phyloP scores from a whole-genome alignment of 768 basidiomycete genomes.

The Boletus eberwhitei region DNA sequence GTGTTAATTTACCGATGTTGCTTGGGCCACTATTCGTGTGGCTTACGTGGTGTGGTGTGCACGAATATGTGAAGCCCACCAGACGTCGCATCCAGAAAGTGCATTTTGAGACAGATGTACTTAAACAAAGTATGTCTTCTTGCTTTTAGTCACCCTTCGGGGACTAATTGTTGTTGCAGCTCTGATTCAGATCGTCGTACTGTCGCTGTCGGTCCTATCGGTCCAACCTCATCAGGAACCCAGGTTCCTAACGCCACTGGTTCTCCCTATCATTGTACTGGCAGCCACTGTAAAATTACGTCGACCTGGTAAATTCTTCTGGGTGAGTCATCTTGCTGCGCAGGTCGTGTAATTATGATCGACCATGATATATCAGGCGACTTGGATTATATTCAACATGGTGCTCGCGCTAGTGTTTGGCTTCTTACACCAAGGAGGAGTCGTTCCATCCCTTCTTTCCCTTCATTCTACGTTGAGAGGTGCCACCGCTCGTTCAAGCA shows the following conservation, averaged over 20 bases:
- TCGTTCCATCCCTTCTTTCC: constrained; percentile 37
- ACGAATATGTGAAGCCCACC: constrained; percentile 1
- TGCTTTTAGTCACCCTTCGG: neutral
- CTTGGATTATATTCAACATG: constrained; percentile 30
- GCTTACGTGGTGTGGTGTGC: constrained; percentile 14
- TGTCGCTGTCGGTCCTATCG: constrained; percentile 31
- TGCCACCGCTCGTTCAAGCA: neutral
- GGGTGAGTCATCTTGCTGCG: constrained; percentile 23
- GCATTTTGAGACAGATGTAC: constrained; percentile 10
- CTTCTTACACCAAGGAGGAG: constrained; percentile 39
- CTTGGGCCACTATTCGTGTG: constrained; percentile 34
- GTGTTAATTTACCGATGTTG: constrained; percentile 39
- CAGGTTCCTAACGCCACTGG: constrained; percentile 36
- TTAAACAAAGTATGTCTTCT: constrained; percentile 16
- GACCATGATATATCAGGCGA: constrained; percentile 15
- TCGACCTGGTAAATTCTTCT: constrained; percentile 30
- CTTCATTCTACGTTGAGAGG: constrained; percentile 27
- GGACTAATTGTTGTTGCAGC: constrained; percentile 22
- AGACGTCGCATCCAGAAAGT: constrained; percentile 1
- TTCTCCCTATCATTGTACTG: constrained; percentile 33
- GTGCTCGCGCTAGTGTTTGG: constrained; percentile 34
- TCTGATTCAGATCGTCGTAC: constrained; percentile 28
- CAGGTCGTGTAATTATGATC: neutral
- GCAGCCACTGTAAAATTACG: constrained; percentile 24
- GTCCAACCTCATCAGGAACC: constrained; percentile 40